These are phyloP conservation scores for Letharia columbiana DNA, from an alignment of 495 filamentous ascomycete genomes.

Conservation along the genomic window DNA sequence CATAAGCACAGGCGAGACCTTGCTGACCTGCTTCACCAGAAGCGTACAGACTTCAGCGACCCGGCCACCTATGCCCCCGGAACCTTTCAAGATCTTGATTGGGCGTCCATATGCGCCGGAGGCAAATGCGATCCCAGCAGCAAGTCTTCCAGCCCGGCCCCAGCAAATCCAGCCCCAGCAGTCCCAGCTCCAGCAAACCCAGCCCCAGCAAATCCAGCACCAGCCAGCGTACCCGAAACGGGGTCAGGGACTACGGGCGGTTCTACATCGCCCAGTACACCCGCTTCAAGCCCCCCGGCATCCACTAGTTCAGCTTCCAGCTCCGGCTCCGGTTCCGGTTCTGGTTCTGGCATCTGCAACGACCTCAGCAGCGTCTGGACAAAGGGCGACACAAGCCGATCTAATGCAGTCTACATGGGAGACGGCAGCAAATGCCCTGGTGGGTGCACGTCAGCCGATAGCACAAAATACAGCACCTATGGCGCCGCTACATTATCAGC, in stretches of 20 bases:
- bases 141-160: neutral
- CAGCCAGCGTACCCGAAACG: neutral
- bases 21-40: constrained; percentile 12
- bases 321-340: neutral
- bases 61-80: constrained; percentile 5
- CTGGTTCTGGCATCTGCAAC: constrained; percentile 12
- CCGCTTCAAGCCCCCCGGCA: constrained; percentile 3
- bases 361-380: constrained; percentile 15
- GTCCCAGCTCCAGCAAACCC: neutral
- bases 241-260: neutral
- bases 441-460: constrained; percentile 15
- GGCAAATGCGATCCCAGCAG: constrained; percentile 10
- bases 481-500: constrained; percentile 6
- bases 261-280: neutral
- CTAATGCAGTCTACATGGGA: constrained; percentile 7
- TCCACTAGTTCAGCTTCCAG: neutral
- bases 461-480: constrained; percentile 4
- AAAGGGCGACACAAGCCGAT: constrained; percentile 10
- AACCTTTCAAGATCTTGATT: constrained; percentile 8
- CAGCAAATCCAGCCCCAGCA: neutral
- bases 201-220: neutral
- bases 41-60: constrained; percentile 16
- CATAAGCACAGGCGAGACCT: constrained; percentile 22
- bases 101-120: constrained; percentile 5
- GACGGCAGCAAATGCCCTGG: constrained; percentile 13